Base-by-base conservation (phyloP, 192 early-diverging fungal genomes). In the Diversispora eburnea region DNA sequence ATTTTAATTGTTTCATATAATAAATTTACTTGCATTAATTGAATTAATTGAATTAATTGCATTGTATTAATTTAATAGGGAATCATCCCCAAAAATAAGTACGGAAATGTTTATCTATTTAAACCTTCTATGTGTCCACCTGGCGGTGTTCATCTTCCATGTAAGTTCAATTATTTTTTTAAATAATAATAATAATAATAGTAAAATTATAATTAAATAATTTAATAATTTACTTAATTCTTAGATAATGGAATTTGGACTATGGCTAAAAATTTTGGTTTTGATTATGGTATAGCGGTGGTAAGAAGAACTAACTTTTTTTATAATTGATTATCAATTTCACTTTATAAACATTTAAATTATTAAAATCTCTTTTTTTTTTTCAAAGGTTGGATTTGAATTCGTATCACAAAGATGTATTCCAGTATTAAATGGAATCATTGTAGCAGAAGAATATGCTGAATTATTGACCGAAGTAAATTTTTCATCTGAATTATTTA, bases 81-180 rank as follows among this genome's bases (percentile, higher is more conserved):
- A 8, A 85, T 77, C 39, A 89, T 98, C 15, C 92, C 95, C 8
- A 84, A 88, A 58, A 95, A 95, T 78, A 66, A 77, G 8, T 97
- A 88, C 79, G 95, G 95, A 8, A 87, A 91, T 74, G 79, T 97
- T 48, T 93, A 98, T 75, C 70, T 98, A 45, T 94, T 95, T 78
- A 88, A 89, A 9, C 77, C 85, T 4, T 80, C 79, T 8, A 98
- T 98, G 96, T 81, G 95, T 59, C 96, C 96, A 5, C 70, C 77
- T 4, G 94, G 94, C 39, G 89, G 85, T 17, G 87, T 84, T 3
- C 93, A 95, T 82, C 74, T 97, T 15, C 77, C 80, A 59, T 82
- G 86, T 85, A 75, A 80, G 78, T 61, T 6, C 13, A 5, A 17
- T 46, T 45, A n/a, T n/a, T 42, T 73, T n/a, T 20, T 51, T 17